Conservation (phyloP, 2,329 filamentous ascomycete genomes). For the Domatiomyces globalis region DNA sequence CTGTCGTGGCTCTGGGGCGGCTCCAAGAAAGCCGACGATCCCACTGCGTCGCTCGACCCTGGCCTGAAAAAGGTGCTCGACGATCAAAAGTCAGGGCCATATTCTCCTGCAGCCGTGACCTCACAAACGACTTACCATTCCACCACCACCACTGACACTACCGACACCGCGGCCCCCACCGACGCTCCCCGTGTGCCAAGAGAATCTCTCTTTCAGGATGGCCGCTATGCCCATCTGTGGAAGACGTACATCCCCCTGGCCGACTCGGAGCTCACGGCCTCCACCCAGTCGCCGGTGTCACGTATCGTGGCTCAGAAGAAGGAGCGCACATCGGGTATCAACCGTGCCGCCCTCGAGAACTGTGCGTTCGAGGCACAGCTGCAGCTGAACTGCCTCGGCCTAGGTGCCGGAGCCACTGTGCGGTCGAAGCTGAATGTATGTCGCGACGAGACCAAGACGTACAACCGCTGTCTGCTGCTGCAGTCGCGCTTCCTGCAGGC, state of each 20-base stretch:
- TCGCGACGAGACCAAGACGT: conserved; percentile 56
- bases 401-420: conserved; percentile 48
- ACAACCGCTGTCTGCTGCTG: conserved; percentile 78
- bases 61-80: conserved; percentile 72
- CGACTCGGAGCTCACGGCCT: conserved; percentile 52
- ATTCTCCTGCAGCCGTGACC: conserved; percentile 28
- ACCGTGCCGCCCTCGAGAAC: conserved; percentile 76
- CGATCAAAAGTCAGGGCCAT: conserved; percentile 64
- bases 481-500: conserved; percentile 84
- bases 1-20: conserved; percentile 54
- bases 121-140: conserved; percentile 9
- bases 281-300: conserved; percentile 61
- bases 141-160: conserved; percentile 6
- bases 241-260: conserved; percentile 60
- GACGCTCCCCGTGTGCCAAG: conserved; percentile 16
- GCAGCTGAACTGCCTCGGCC: conserved; percentile 67
- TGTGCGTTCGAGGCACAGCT: conserved; percentile 77
- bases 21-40: conserved; percentile 40
- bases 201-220: conserved; percentile 52
- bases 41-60: conserved; percentile 64
- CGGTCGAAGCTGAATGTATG: conserved; percentile 56
- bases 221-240: conserved; percentile 77
- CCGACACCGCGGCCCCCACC: conserved; percentile 16
- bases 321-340: conserved; percentile 62
- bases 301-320: conserved; percentile 75